phyloP scores from a whole-genome alignment of 2,329 filamentous ascomycete genomes.

The Fusarium sp. region DNA sequence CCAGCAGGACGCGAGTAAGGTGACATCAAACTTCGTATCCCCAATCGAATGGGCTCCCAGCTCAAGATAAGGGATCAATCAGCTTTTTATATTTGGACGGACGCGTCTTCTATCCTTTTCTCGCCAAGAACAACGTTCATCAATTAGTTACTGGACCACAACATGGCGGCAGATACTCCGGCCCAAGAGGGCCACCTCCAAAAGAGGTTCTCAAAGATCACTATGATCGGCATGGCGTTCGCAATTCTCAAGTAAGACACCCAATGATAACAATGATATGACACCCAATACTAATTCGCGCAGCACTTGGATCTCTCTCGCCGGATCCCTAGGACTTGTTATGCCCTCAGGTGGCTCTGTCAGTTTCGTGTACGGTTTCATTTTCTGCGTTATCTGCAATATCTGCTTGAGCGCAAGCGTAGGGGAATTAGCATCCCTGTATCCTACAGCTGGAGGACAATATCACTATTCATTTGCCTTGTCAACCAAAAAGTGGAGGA shows the following conservation, averaged over 20 bases:
- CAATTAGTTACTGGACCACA: not conserved
- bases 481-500: conserved; percentile 55
- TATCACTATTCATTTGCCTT: conserved; percentile 59
- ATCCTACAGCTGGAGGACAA: conserved; percentile 47
- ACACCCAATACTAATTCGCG: not conserved
- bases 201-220: conserved; percentile 42
- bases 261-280: not conserved
- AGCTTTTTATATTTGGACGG: conserved; percentile 9
- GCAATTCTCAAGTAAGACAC: conserved; percentile 56
- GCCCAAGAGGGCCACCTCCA: conserved; percentile 36
- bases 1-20: conserved; percentile 5
- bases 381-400: conserved; percentile 45
- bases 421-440: conserved; percentile 38
- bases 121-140: not conserved
- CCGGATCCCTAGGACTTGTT: conserved; percentile 57
- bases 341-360: conserved; percentile 57
- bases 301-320: conserved; percentile 53
- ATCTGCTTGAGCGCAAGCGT: conserved; percentile 37
- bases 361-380: conserved; percentile 54
- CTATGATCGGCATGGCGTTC: conserved; percentile 53
- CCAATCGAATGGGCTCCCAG: not conserved
- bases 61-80: not conserved
- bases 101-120: not conserved
- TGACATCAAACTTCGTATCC: not conserved
- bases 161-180: conserved; percentile 14